A percentile compares a stretch with the other conserved stretches of the same genome.
Evolutionary conservation across 2,329 filamentous ascomycete genomes (phyloP).

Genomic region (Fusarium sp.): DNA sequence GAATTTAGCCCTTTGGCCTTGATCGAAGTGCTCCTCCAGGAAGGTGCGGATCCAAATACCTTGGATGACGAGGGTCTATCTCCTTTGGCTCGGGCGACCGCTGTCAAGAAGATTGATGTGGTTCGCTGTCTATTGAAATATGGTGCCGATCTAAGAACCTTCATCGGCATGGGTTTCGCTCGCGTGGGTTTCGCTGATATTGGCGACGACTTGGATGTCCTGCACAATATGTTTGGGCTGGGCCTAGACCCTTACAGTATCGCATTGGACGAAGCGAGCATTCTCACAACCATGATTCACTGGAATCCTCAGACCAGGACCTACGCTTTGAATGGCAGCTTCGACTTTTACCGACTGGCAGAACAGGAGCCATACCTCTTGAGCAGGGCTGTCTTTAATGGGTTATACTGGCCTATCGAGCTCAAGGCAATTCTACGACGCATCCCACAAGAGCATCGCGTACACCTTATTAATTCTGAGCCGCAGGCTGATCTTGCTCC

Average conservation of each 20-base stretch:
- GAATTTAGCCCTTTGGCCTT: neutral
- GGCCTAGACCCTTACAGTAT: conserved; percentile 32
- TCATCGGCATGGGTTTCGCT: neutral
- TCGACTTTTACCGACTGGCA: conserved; percentile 40
- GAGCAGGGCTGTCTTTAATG: neutral
- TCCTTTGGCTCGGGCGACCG: conserved; percentile 22
- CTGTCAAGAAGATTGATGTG: neutral
- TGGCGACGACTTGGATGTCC: neutral
- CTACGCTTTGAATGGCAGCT: conserved; percentile 32
- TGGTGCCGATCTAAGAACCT: conserved; percentile 28
- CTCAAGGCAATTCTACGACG: conserved; percentile 38
- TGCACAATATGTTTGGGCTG: conserved; percentile 21
- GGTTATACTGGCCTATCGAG: neutral
- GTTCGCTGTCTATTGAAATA: conserved; percentile 22
- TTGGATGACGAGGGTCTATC: conserved; percentile 18
- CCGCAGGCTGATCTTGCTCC: neutral
- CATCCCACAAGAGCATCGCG: conserved; percentile 27
- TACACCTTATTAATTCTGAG: conserved; percentile 29
- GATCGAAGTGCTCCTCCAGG: conserved; percentile 26
- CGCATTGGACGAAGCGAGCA: neutral
- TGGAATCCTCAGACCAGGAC: neutral
- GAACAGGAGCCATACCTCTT: conserved; percentile 35
- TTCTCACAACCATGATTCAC: conserved; percentile 15
- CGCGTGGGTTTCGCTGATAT: neutral
- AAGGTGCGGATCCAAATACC: conserved; percentile 40